Conservation (phyloP, 768 basidiomycete genomes). For the Leccinum truebloodii region DNA sequence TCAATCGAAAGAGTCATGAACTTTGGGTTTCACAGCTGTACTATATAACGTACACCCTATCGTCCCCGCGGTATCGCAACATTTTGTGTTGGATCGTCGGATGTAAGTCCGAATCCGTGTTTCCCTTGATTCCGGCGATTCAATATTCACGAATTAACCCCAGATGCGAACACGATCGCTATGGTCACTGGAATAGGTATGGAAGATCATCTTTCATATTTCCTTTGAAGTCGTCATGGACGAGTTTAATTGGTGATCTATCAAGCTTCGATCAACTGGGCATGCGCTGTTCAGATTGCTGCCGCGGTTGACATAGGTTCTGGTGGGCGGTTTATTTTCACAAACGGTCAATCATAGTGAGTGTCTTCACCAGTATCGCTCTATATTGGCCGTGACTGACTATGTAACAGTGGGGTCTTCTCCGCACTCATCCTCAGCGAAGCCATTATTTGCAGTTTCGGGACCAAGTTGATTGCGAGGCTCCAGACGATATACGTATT, state of each 20-base stretch:
- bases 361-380: slow-evolving; percentile 31
- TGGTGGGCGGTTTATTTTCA: slow-evolving; percentile 36
- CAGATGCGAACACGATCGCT: slow-evolving; percentile 53
- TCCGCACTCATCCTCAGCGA: slow-evolving; percentile 59
- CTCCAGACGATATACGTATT: slow-evolving; percentile 54
- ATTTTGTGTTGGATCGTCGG: slow-evolving; percentile 62
- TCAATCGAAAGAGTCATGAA: background rate
- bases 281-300: slow-evolving; percentile 59
- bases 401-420: slow-evolving; percentile 55
- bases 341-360: slow-evolving; percentile 45
- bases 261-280: slow-evolving; percentile 63
- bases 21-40: slow-evolving; percentile 42
- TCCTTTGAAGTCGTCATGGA: background rate
- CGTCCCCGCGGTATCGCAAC: slow-evolving; percentile 55
- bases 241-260: slow-evolving; percentile 5
- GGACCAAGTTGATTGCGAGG: slow-evolving; percentile 62
- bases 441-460: slow-evolving; percentile 63
- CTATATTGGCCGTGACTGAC: slow-evolving; percentile 31
- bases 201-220: background rate
- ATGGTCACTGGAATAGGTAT: slow-evolving; percentile 40
- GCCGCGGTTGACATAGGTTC: slow-evolving; percentile 62
- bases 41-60: slow-evolving; percentile 62
- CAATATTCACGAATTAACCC: background rate
- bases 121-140: background rate
- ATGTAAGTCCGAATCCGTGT: background rate